Conservation (phyloP, 2,329 filamentous ascomycete species). For the Penicillium sp. region DNA sequence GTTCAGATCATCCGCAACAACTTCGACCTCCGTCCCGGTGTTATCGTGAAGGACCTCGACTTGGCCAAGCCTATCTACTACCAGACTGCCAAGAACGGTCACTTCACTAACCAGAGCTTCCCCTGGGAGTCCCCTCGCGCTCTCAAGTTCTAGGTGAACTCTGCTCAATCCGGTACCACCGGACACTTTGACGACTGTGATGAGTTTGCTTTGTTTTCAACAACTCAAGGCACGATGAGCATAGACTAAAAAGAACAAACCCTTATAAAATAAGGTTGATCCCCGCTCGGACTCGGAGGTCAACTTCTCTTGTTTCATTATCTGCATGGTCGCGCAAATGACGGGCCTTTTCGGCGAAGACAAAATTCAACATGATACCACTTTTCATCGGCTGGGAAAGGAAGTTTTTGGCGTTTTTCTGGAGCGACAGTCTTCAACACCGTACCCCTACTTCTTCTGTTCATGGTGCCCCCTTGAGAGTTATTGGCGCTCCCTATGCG, state of each 20-base stretch:
- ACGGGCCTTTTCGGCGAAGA: slow-evolving; percentile 39
- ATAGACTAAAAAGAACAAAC: slow-evolving; percentile 34
- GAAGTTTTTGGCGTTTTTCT: slow-evolving; percentile 41
- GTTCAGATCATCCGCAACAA: slow-evolving; percentile 91
- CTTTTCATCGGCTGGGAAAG: slow-evolving; percentile 42
- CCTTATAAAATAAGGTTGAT: slow-evolving; percentile 21
- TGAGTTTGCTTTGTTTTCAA: slow-evolving; percentile 50
- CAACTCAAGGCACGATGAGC: slow-evolving; percentile 47
- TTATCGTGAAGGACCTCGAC: slow-evolving; percentile 96
- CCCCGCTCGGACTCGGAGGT: slow-evolving; percentile 21
- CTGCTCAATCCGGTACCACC: slow-evolving; percentile 18
- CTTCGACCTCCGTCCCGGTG: slow-evolving; percentile 97
- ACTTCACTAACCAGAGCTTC: slow-evolving; percentile 99
- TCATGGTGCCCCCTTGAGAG: slow-evolving; percentile 12
- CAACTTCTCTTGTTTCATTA: slow-evolving; percentile 33
- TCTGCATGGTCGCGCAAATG: slow-evolving; percentile 39
- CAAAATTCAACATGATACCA: slow-evolving; percentile 51
- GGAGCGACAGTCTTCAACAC: slow-evolving; percentile 44
- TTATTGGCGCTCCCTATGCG: slow-evolving; percentile 4
- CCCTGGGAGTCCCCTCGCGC: slow-evolving; percentile 97
- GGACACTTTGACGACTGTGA: slow-evolving; percentile 43
- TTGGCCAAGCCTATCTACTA: slow-evolving; percentile 95
- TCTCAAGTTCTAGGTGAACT: slow-evolving; percentile 72
- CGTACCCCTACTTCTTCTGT: slow-evolving; percentile 23
- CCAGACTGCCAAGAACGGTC: slow-evolving; percentile 98